These are phyloP conservation scores for Cercospora zeae-maydis DNA, from an alignment of 2,329 filamentous ascomycete species.

Conservation along the genomic window DNA sequence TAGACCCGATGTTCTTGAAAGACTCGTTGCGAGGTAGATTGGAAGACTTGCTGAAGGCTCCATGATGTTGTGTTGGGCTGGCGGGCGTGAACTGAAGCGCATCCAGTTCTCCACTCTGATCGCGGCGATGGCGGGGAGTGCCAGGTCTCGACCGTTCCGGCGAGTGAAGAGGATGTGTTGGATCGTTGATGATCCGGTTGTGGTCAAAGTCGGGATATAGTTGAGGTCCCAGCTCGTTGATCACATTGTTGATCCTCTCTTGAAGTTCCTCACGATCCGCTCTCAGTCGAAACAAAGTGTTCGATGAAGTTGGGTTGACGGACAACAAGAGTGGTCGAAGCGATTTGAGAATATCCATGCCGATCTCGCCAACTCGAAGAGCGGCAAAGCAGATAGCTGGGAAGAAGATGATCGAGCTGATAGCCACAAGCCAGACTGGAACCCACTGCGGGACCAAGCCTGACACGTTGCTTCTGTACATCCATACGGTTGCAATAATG, in stretches of 20 bases:
- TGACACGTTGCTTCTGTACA: constrained; percentile 75
- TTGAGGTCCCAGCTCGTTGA: constrained; percentile 92
- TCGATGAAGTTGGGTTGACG: constrained; percentile 77
- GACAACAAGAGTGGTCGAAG: constrained; percentile 82
- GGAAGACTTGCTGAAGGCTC: constrained; percentile 30
- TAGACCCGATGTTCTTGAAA: constrained; percentile 81
- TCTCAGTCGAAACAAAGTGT: constrained; percentile 76
- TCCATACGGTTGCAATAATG: constrained; percentile 68
- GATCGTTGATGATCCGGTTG: constrained; percentile 63
- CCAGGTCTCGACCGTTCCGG: constrained; percentile 28
- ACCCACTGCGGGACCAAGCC: constrained; percentile 78
- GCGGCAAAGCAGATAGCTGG: constrained; percentile 87
- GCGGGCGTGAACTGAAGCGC: constrained; percentile 28
- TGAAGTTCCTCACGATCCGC: constrained; percentile 69
- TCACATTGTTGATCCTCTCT: constrained; percentile 78
- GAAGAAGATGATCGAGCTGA: constrained; percentile 75
- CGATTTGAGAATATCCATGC: constrained; percentile 97
- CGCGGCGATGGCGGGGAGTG: constrained; percentile 27
- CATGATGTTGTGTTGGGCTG: constrained; percentile 19
- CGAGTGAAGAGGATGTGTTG: constrained; percentile 35
- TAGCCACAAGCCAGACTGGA: constrained; percentile 71
- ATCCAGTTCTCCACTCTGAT: constrained; percentile 27
- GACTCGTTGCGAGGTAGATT: constrained; percentile 83
- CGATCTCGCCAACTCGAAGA: constrained; percentile 92
- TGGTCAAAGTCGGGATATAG: constrained; percentile 95